A percentile compares a stretch with the other conserved stretches of the same genome.
phyloP scores from a whole-genome alignment of 345 rosid genomes.

The Eucalyptus coolabah region DNA sequence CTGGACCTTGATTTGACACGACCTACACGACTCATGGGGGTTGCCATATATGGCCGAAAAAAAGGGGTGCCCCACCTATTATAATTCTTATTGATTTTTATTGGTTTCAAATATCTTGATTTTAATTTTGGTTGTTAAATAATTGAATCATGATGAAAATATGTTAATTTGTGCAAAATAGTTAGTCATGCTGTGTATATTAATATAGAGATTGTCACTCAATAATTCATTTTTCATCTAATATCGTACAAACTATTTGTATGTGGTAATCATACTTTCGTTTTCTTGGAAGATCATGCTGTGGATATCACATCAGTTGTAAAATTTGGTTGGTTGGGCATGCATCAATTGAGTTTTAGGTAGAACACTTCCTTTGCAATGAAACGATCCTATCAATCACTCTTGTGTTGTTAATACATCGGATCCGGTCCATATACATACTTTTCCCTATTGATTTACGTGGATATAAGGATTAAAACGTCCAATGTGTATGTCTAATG shows the following conservation, averaged over 20 bases:
- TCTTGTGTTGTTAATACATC: neutral
- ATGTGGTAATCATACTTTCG: neutral
- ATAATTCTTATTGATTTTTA: neutral
- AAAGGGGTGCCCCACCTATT: neutral
- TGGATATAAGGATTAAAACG: neutral
- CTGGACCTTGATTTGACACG: neutral
- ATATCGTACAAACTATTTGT: too few species aligned
- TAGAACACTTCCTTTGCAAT: neutral
- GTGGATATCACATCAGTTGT: neutral
- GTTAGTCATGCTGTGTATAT: fast-evolving
- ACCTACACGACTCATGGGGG: neutral
- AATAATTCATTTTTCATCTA: neutral
- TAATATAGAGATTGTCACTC: neutral
- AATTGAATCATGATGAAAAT: neutral
- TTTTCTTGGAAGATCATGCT: neutral
- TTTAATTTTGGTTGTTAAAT: neutral
- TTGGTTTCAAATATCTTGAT: neutral
- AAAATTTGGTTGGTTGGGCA: neutral
- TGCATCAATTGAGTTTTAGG: neutral
- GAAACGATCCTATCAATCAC: neutral
- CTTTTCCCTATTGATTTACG: neutral
- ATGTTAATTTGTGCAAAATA: neutral
- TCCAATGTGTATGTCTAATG: neutral
- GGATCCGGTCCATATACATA: neutral
- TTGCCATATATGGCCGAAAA: neutral